These are phyloP conservation scores for Solanum hybrid DNA, from an alignment of 305 asterid species.

Conservation along the genomic window DNA sequence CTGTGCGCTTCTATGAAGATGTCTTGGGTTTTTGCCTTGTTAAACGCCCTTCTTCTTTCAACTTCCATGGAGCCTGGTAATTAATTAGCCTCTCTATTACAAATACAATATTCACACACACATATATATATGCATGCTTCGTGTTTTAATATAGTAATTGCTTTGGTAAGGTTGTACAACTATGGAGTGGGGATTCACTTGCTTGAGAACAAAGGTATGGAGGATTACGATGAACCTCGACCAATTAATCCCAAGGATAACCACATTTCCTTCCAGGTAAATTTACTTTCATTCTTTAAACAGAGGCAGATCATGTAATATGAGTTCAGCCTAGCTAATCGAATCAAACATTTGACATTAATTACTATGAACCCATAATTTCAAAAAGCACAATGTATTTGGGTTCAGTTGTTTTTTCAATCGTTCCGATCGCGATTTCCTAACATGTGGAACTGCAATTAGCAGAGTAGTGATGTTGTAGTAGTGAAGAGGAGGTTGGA, in stretches of 20 bases:
- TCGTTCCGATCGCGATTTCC: neutral
- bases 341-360: neutral
- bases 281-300: neutral
- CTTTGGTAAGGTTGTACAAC: constrained; percentile 22
- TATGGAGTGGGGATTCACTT: constrained; percentile 35
- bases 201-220: constrained; percentile 16
- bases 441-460: neutral
- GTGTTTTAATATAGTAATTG: neutral
- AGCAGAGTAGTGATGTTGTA: constrained; percentile 19
- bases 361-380: neutral
- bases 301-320: neutral
- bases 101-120: neutral
- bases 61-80: constrained; percentile 31
- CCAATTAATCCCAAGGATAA: constrained; percentile 32
- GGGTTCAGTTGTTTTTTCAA: neutral
- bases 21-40: constrained; percentile 24
- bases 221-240: constrained; percentile 11
- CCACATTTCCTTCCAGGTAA: constrained; percentile 32
- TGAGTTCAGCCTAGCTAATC: neutral
- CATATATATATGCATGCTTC: neutral
- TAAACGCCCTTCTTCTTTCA: constrained; percentile 30
- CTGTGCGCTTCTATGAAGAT: constrained; percentile 22
- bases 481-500: constrained; percentile 22
- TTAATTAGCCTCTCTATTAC: neutral
- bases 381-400: neutral